Base-by-base conservation (phyloP, 805 yeast genomes). In the Myxozyma vanderwaltii region DNA sequence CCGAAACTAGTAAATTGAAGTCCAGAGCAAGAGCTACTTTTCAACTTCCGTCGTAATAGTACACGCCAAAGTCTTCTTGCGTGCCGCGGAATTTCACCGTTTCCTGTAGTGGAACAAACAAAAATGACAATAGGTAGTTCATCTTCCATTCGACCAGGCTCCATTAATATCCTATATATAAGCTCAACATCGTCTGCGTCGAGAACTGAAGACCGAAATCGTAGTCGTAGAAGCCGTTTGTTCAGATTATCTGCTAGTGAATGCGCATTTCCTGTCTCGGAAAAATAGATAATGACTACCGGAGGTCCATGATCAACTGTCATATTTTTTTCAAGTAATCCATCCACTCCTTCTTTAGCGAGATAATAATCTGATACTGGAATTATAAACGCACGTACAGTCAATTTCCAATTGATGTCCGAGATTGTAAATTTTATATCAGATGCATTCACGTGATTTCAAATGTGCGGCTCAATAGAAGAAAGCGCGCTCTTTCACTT, bases 231-330 rank as follows among this genome's bases (percentile, higher is more conserved):
- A 48, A 88, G 78, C 41, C 78, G 76, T 56, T 80, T 77, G 17
- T 83, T 79, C 24, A 91, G 74, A 33, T 83, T 78, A 41, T 80
- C 79, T 0, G 97, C 96, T 68, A 82, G 86, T 67, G 92, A 97
- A 68, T 87, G 88, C 0, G 96, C 81, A 68, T 88, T 91, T 0
- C 97, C 98, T 0, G 97, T 89, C 70, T 91, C 98, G 1, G 96
- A 86, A 0, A 97, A 97, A 72, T 87, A 91, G 0, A 94, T 75
- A 4, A 94, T 82, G 19, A 84, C 82, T 10, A 88, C 76, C 35
- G 72, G 68, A 53, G 59, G 63, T 2, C 59, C 62, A 29, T 47
- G 52, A 13, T 48, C 52, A 4, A 38, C 23, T 7, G 21, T 38
- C 41, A 38, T 38, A 17, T 19, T 38, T n/a, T 3, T 38, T 29